phyloP scores from a whole-genome alignment of 768 basidiomycete genomes.

The Suillus variegatus region DNA sequence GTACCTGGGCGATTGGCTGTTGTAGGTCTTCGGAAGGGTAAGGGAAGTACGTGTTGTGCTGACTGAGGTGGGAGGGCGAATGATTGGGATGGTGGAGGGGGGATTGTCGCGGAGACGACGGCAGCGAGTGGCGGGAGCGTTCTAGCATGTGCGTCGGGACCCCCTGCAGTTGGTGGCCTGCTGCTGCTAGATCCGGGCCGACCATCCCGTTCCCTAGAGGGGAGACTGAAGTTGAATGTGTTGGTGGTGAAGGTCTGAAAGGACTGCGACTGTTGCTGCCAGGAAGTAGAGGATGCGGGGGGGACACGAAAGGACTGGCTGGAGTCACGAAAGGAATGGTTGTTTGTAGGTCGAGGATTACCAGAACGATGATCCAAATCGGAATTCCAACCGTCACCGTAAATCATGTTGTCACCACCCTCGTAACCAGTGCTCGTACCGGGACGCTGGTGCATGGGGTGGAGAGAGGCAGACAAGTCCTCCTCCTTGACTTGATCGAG shows the following conservation, averaged over 20 bases:
- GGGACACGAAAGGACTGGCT: slow-evolving; percentile 82
- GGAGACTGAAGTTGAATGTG: slow-evolving; percentile 47
- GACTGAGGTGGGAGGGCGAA: slow-evolving; percentile 44
- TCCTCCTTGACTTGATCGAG: slow-evolving; percentile 44
- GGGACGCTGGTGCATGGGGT: slow-evolving; percentile 52
- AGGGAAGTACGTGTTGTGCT: slow-evolving; percentile 53
- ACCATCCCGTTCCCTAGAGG: slow-evolving; percentile 36
- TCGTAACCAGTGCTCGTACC: slow-evolving; percentile 80
- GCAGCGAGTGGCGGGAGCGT: slow-evolving; percentile 74
- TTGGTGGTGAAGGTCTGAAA: slow-evolving; percentile 61
- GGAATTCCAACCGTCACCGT: slow-evolving; percentile 36
- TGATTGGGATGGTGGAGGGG: slow-evolving; percentile 43
- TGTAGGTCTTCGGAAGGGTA: slow-evolving; percentile 56
- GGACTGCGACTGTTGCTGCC: slow-evolving; percentile 58
- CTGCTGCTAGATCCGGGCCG: slow-evolving; percentile 50
- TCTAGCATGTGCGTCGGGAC: slow-evolving; percentile 43
- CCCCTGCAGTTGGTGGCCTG: slow-evolving; percentile 56
- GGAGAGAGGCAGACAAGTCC: slow-evolving; percentile 30
- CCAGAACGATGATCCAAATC: slow-evolving; percentile 41
- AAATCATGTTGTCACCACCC: slow-evolving; percentile 38
- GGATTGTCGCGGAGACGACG: slow-evolving; percentile 74
- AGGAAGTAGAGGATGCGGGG: slow-evolving; percentile 41
- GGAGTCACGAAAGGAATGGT: slow-evolving; percentile 79
- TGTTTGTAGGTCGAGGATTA: slow-evolving; percentile 39
- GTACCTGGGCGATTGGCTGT: slow-evolving; percentile 69